Conservation (phyloP, 2,329 filamentous ascomycete species). For the Rutstroemia sydowiana region DNA sequence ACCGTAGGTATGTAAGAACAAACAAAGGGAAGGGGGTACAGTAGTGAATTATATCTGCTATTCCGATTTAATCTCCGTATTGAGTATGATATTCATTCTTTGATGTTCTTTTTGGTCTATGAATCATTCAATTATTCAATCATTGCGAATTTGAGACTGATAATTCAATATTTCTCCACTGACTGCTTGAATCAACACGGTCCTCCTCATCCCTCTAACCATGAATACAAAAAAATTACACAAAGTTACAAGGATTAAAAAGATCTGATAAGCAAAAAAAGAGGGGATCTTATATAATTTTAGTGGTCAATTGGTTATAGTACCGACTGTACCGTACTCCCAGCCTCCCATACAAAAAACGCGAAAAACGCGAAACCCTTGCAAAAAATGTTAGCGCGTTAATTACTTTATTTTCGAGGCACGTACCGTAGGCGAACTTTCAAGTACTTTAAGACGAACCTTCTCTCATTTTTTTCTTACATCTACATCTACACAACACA, state of each 20-base stretch:
- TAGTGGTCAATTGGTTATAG: background rate
- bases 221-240: no score
- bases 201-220: no score
- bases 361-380: background rate
- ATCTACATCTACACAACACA: background rate
- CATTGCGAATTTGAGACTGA: background rate
- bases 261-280: conserved; percentile 21
- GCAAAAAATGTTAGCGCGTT: conserved; percentile 6
- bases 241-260: conserved; percentile 12
- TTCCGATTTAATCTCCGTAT: no score
- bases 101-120: background rate
- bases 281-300: background rate
- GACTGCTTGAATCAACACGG: background rate
- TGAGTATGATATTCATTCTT: no score
- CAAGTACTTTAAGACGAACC: background rate
- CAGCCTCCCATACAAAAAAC: conserved; percentile 3
- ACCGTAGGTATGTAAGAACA: no score
- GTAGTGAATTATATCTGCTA: no score
- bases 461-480: background rate
- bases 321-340: no score
- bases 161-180: background rate
- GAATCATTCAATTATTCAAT: no score
- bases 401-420: conserved; percentile 2
- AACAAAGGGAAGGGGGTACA: no score
- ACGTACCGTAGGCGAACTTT: background rate